Evolutionary conservation across 2,329 filamentous ascomycete species (phyloP).

Genomic region (Trichoderma brevicompactum): DNA sequence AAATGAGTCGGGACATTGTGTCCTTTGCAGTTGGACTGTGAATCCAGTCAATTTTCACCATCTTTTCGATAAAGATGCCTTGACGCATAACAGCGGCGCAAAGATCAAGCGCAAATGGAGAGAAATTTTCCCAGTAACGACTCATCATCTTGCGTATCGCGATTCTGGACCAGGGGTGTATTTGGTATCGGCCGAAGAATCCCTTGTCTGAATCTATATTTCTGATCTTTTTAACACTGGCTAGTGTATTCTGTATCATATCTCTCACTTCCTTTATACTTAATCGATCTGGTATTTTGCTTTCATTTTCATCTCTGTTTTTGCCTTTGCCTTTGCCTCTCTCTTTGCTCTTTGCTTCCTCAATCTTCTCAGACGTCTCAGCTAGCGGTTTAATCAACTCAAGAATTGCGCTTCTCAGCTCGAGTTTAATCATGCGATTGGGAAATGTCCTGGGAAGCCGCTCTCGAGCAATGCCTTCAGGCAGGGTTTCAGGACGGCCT

Average conservation of each 20-base stretch:
- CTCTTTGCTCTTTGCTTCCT: background rate
- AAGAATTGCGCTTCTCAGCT: conserved; percentile 49
- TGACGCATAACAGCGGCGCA: conserved; percentile 68
- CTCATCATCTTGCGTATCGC: conserved; percentile 69
- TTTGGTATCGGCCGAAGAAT: conserved; percentile 33
- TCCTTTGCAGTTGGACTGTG: conserved; percentile 67
- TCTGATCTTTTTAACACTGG: conserved; percentile 44
- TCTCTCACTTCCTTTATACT: conserved; percentile 57
- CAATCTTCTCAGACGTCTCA: background rate
- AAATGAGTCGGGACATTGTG: conserved; percentile 67
- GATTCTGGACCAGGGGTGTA: conserved; percentile 44
- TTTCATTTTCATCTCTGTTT: background rate
- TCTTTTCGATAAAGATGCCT: conserved; percentile 70
- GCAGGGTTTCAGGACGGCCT: conserved; percentile 53
- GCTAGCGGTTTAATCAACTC: conserved; percentile 42
- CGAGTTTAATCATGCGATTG: conserved; percentile 58
- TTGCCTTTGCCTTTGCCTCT: conserved; percentile 9
- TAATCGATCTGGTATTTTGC: background rate
- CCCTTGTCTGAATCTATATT: conserved; percentile 43
- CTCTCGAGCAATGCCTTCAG: conserved; percentile 29
- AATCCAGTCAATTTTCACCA: conserved; percentile 77
- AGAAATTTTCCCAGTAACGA: conserved; percentile 71
- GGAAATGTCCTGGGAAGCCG: conserved; percentile 54
- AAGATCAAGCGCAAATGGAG: conserved; percentile 67
- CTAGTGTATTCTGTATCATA: conserved; percentile 54